phyloP scores from a whole-genome alignment of 2,329 filamentous ascomycete species.

The Arthrobotrys conoides region DNA sequence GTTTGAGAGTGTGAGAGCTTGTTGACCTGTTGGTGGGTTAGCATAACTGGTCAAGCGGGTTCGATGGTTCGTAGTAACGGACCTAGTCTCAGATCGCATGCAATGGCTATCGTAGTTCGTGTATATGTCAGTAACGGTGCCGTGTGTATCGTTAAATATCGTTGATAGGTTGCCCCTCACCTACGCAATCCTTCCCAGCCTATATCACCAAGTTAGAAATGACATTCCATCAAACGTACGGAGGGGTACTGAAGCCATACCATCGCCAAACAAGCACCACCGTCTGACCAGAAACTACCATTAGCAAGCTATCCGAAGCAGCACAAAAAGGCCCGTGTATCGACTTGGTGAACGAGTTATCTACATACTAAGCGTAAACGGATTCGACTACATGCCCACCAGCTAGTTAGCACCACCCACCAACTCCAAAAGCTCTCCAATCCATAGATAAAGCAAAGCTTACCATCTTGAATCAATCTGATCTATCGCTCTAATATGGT shows the following conservation, averaged over 20 bases:
- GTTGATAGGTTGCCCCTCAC: constrained; percentile 27
- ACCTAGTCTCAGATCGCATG: constrained; percentile 97
- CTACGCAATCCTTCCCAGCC: constrained; percentile 99
- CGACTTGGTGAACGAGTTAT: not conserved
- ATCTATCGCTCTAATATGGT: constrained; percentile 4
- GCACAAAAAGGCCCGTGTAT: not conserved
- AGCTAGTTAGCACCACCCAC: constrained; percentile 34
- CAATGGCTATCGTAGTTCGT: constrained; percentile 75
- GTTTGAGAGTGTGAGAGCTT: constrained; percentile 97
- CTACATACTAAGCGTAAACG: constrained; percentile 58
- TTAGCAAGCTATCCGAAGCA: constrained; percentile 30
- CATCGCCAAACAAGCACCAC: constrained; percentile 60
- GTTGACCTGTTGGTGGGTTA: constrained; percentile 66
- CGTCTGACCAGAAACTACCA: constrained; percentile 39
- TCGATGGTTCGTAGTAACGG: constrained; percentile 68
- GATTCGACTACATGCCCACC: constrained; percentile 47
- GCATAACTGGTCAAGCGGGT: not conserved
- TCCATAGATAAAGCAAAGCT: not conserved
- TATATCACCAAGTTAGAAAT: constrained; percentile 34
- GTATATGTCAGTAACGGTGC: constrained; percentile 18
- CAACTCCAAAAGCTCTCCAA: constrained; percentile 15
- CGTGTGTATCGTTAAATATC: not conserved
- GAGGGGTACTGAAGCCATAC: constrained; percentile 36
- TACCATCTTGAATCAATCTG: constrained; percentile 36
- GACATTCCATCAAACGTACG: constrained; percentile 1